phyloP scores from a whole-genome alignment of 108 stramenopile species.

The Pseudonitzschia multiseries region DNA sequence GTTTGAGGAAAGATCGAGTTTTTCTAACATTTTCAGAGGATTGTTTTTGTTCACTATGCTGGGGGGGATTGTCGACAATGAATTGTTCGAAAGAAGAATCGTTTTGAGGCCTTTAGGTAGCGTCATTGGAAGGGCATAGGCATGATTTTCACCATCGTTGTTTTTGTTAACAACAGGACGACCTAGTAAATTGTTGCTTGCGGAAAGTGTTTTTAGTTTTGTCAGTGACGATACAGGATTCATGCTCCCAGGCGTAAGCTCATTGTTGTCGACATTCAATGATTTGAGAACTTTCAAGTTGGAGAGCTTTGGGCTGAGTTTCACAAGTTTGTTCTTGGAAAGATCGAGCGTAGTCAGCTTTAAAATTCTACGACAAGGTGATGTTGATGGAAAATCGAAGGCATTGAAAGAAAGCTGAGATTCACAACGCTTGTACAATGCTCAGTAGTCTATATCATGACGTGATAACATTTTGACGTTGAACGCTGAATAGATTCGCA shows the following conservation, averaged over 20 bases:
- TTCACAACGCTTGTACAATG: background rate
- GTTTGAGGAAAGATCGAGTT: conserved; percentile 71
- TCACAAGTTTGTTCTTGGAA: conserved; percentile 64
- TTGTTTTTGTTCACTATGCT: conserved; percentile 15
- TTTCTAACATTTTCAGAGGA: conserved; percentile 48
- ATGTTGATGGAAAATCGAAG: background rate
- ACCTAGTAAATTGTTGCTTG: conserved; percentile 66
- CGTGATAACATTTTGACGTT: too few species aligned
- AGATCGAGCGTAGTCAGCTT: conserved; percentile 74
- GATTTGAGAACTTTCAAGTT: conserved; percentile 67
- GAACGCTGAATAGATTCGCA: background rate
- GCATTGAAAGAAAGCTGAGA: conserved; percentile 8
- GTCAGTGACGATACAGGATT: conserved; percentile 46
- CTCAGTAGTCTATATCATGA: too few species aligned
- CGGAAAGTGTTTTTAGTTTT: conserved; percentile 70
- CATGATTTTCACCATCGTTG: background rate
- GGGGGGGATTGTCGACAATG: conserved; percentile 53
- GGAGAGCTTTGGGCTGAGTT: conserved; percentile 36
- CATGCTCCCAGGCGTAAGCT: conserved; percentile 51
- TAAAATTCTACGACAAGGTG: conserved; percentile 37
- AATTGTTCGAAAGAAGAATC: conserved; percentile 57
- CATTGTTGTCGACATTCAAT: conserved; percentile 74
- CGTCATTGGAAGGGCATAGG: conserved; percentile 25
- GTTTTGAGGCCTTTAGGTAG: conserved; percentile 65
- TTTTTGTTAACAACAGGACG: conserved; percentile 15